phyloP scores from a whole-genome alignment of 2,329 filamentous ascomycete genomes.

The Calonectria leucothoes region DNA sequence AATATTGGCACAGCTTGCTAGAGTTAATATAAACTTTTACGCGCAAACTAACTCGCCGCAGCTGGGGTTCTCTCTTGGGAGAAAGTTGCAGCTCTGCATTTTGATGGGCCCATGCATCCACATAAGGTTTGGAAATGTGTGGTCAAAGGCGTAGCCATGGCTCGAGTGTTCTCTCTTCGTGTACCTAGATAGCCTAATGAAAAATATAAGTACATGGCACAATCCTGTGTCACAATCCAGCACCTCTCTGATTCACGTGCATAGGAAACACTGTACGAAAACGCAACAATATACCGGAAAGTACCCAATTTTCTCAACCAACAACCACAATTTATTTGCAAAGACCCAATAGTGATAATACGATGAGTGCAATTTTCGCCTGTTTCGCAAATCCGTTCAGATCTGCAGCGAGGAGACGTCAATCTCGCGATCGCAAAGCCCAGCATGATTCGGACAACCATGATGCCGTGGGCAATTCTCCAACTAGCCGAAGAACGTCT shows the following conservation, averaged over 20 bases:
- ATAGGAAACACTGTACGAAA: too few species aligned
- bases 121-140: too few species aligned
- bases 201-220: too few species aligned
- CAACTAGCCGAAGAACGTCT: not conserved
- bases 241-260: not conserved
- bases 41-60: too few species aligned
- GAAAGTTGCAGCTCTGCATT: too few species aligned
- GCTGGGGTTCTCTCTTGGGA: too few species aligned
- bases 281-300: not conserved
- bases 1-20: too few species aligned
- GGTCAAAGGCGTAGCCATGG: too few species aligned
- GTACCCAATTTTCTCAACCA: not conserved
- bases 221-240: not conserved
- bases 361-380: not conserved
- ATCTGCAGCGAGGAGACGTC: not conserved
- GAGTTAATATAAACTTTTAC: too few species aligned
- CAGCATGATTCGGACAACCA: not conserved
- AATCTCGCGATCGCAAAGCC: not conserved
- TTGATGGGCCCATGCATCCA: too few species aligned
- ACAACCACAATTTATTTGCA: not conserved
- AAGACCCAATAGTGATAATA: not conserved
- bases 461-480: not conserved
- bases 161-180: too few species aligned
- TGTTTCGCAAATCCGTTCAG: not conserved
- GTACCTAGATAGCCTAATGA: too few species aligned